Evolutionary conservation across 2,329 filamentous ascomycete species (phyloP), one percentile per base, ranked within the genome.

Genomic region (Cladosporium sp.): DNA sequence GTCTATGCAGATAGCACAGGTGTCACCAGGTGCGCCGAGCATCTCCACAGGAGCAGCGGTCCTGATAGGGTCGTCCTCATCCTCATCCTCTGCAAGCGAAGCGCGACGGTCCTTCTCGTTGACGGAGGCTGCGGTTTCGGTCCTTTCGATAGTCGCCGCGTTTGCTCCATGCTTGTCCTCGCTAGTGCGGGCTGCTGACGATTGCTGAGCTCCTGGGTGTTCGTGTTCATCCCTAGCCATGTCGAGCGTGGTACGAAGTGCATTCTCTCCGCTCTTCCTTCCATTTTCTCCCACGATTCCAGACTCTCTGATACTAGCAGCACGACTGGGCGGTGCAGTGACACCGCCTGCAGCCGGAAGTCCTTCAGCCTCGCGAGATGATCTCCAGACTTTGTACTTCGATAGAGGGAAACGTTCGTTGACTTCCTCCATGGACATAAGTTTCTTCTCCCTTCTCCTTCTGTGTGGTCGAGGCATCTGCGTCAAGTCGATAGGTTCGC

Each of bases 401-500:
- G 86, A 87, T 76, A 97, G 85, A 0, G 94, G 93, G 68, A 99
- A 99, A 66, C 95, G 90, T 65, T 95, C 91, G 71, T 99, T 97
- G 62, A 99, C 94, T 75, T 99, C 94, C 61, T 99, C 94, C 86
- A 97, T 97, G 2, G 89, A 90, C 94, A 99, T 97, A 65, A 99
- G 75, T 74, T 97, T 99, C 85, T 99, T 99, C 75, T 99, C 94
- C 59, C 92, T 85, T 63, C 93, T 84, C 68, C 93, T 84, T 58
- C 94, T 85, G 72, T 94, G 92, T 51, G 91, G 88, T 60, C 91
- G 79, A 58, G 91, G 90, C 83, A 97, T 91, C 58, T 87, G 83
- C 58, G 92, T 84, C 63, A 99, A 79, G 61, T 91, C 91, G 68
- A 99, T 95, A 15, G 89, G 90, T 62, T 97, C 92, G 60, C 75